Evolutionary conservation across 2,329 filamentous ascomycete species (phyloP).

Genomic region (Colletotrichum siamense): DNA sequence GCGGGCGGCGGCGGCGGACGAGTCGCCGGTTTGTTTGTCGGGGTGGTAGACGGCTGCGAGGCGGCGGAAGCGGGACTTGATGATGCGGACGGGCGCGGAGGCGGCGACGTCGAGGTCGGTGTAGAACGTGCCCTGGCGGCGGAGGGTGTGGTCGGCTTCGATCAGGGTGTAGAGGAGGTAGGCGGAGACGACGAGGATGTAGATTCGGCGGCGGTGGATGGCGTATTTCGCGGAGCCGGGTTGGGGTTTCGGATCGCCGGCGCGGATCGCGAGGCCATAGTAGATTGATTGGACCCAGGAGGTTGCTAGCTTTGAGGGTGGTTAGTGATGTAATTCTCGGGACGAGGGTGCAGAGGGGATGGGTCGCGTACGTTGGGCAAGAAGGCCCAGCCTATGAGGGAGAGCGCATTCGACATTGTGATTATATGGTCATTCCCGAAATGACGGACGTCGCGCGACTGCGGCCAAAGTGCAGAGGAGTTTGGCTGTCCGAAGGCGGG

Average conservation of each 20-base stretch:
- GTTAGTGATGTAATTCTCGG: neutral
- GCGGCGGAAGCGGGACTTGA: conserved; percentile 86
- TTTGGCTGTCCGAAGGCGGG: neutral
- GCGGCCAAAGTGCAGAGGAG: neutral
- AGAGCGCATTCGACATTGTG: conserved; percentile 51
- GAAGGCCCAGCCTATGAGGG: conserved; percentile 62
- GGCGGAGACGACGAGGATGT: conserved; percentile 79
- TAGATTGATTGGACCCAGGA: conserved; percentile 80
- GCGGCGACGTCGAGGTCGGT: conserved; percentile 74
- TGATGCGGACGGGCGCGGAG: conserved; percentile 65
- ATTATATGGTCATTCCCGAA: neutral
- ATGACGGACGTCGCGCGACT: neutral
- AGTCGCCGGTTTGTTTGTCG: conserved; percentile 70
- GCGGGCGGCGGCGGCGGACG: conserved; percentile 45
- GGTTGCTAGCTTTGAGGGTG: conserved; percentile 69
- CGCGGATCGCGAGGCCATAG: conserved; percentile 88
- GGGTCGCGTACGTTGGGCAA: conserved; percentile 53
- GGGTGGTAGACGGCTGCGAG: conserved; percentile 78
- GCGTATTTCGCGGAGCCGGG: conserved; percentile 72
- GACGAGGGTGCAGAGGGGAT: neutral
- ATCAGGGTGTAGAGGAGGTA: conserved; percentile 94
- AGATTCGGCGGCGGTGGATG: conserved; percentile 80
- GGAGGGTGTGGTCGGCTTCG: conserved; percentile 85
- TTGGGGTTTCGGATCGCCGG: conserved; percentile 80
- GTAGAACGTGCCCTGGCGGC: conserved; percentile 78